Conservation (phyloP, 805 yeast genomes). For the Pichia paraexigua region DNA sequence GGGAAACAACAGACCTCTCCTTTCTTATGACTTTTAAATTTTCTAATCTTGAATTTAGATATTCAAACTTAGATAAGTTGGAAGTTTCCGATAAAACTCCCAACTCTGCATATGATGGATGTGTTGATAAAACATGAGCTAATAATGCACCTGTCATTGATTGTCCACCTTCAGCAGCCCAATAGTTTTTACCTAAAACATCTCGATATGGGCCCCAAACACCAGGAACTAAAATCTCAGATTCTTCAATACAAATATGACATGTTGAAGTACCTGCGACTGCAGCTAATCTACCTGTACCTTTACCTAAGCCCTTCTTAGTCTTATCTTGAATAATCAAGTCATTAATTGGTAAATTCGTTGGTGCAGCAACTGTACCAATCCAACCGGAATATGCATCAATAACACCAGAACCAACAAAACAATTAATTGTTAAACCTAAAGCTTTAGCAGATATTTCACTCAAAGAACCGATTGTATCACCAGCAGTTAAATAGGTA, state of each 20-base stretch:
- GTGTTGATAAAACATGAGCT: constrained; percentile 79
- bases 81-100: constrained; percentile 60
- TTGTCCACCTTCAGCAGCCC: constrained; percentile 99
- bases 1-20: constrained; percentile 64
- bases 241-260: constrained; percentile 79
- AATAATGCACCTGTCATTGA: constrained; percentile 92
- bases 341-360: constrained; percentile 49
- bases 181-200: constrained; percentile 78
- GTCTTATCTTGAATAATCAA: constrained; percentile 42
- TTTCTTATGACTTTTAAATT: constrained; percentile 47
- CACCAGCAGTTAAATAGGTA: constrained; percentile 78
- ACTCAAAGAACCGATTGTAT: constrained; percentile 68
- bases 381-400: constrained; percentile 99
- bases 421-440: constrained; percentile 72
- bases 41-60: constrained; percentile 69
- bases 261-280: constrained; percentile 99
- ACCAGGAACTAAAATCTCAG: constrained; percentile 86
- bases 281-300: constrained; percentile 87
- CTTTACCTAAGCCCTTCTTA: constrained; percentile 42
- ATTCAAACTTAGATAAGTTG: constrained; percentile 71
- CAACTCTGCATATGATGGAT: constrained; percentile 78
- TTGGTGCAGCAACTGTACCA: constrained; percentile 92
- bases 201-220: constrained; percentile 99
- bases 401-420: constrained; percentile 92
- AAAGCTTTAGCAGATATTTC: constrained; percentile 66